These are phyloP conservation scores for Drechslerella stenobrocha DNA, from an alignment of 2,329 filamentous ascomycete species.

Conservation along the genomic window DNA sequence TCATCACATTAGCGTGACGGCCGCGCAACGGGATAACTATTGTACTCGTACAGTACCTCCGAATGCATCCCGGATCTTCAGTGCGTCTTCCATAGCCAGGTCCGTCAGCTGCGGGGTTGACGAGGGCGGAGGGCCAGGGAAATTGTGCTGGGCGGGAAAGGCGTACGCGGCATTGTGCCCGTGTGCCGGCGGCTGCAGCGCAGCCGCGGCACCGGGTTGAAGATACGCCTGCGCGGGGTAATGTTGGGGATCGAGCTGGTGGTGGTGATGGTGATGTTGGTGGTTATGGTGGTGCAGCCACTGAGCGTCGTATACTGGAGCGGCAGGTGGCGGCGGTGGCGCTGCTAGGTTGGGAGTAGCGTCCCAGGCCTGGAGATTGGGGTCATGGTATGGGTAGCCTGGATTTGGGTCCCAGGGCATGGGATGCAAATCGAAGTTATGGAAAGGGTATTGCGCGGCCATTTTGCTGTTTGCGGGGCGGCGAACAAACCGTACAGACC, in stretches of 20 bases:
- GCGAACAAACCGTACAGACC: neutral
- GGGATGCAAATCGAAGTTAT: slow-evolving; percentile 10
- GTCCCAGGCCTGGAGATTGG: slow-evolving; percentile 14
- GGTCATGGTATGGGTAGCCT: neutral
- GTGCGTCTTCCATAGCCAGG: slow-evolving; percentile 35
- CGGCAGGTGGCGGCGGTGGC: neutral
- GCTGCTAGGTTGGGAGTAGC: neutral
- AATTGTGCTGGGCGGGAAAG: neutral
- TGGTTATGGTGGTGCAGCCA: slow-evolving; percentile 22
- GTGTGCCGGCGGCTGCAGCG: slow-evolving; percentile 17
- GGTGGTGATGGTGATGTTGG: slow-evolving; percentile 32
- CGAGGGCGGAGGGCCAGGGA: slow-evolving; percentile 5
- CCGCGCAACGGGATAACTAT: neutral
- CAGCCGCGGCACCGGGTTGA: slow-evolving; percentile 1
- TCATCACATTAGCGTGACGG: neutral
- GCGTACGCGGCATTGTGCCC: neutral
- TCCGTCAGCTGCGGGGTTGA: slow-evolving; percentile 12
- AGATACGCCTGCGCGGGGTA: slow-evolving; percentile 1
- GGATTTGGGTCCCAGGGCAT: slow-evolving; percentile 14
- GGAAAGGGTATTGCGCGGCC: slow-evolving; percentile 10
- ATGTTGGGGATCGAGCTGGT: slow-evolving; percentile 17
- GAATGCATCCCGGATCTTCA: slow-evolving; percentile 37
- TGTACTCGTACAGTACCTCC: slow-evolving; percentile 22
- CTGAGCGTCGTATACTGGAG: neutral
- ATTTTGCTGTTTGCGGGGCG: neutral